Percentiles rank a stretch among this genome's conserved stretches.
These are phyloP conservation scores for Exophiala xenobiotica DNA, from an alignment of 2,329 filamentous ascomycete species.

Conservation along the genomic window DNA sequence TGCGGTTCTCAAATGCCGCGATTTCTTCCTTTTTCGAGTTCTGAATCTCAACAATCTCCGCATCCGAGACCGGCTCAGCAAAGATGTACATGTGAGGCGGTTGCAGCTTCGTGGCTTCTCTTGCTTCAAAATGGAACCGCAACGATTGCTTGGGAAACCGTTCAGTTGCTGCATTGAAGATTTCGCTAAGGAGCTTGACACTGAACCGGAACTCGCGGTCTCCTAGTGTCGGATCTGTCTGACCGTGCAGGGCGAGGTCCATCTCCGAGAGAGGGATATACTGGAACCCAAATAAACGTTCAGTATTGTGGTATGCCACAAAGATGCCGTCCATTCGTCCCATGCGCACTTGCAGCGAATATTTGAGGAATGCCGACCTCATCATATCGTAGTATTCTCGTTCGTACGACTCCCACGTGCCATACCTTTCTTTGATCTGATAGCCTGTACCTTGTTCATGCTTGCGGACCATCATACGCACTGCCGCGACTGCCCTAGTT, in stretches of 20 bases:
- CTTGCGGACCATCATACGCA: slow-evolving; percentile 78
- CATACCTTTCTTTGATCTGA: slow-evolving; percentile 73
- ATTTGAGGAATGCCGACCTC: slow-evolving; percentile 89
- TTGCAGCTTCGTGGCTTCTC: slow-evolving; percentile 45
- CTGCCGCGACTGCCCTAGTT: slow-evolving; percentile 84
- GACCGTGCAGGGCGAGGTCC: slow-evolving; percentile 86
- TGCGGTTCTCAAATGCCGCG: slow-evolving; percentile 64
- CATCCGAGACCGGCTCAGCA: slow-evolving; percentile 75
- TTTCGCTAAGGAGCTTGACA: slow-evolving; percentile 72
- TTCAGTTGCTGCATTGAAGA: slow-evolving; percentile 71
- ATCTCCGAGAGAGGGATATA: slow-evolving; percentile 85
- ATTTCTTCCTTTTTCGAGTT: slow-evolving; percentile 62
- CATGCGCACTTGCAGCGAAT: slow-evolving; percentile 93
- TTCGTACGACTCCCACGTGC: slow-evolving; percentile 87
- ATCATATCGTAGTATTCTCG: slow-evolving; percentile 98
- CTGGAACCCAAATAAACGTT: slow-evolving; percentile 96
- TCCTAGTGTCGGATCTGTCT: slow-evolving; percentile 64
- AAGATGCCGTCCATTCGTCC: slow-evolving; percentile 99
- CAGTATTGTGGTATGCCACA: slow-evolving; percentile 90
- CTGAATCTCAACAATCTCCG: slow-evolving; percentile 73
- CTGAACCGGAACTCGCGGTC: slow-evolving; percentile 84
- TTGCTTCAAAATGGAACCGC: slow-evolving; percentile 78
- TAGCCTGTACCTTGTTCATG: slow-evolving; percentile 79
- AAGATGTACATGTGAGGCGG: slow-evolving; percentile 81
- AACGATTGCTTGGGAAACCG: slow-evolving; percentile 74